Percentiles rank a stretch among this genome's conserved stretches.
Evolutionary conservation across 306 rosid species (phyloP).

Genomic region (Dicorynia guianensis): DNA sequence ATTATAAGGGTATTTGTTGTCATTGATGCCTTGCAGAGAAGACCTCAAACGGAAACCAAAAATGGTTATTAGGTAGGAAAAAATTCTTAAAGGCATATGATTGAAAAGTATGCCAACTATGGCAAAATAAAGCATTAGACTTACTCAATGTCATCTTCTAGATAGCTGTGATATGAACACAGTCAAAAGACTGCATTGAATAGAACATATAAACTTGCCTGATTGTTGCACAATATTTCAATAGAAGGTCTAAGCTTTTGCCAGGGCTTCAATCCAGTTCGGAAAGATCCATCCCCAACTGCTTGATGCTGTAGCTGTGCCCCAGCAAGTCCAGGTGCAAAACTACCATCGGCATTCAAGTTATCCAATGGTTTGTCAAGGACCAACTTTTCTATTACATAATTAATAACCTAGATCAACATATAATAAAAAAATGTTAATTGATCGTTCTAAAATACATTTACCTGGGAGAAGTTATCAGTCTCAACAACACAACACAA

Average conservation of each 20-base stretch:
- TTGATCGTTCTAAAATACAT: background rate
- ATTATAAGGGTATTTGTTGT: constrained; percentile 17
- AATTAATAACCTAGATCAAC: constrained; percentile 71
- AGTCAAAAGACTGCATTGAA: constrained; percentile 1
- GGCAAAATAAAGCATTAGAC: constrained; percentile 4
- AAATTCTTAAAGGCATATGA: constrained; percentile 28
- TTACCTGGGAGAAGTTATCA: background rate
- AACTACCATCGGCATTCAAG: constrained; percentile 65
- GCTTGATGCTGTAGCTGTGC: constrained; percentile 59
- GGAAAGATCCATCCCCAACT: constrained; percentile 82
- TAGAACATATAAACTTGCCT: constrained; percentile 64
- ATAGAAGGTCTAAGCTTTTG: constrained; percentile 89
- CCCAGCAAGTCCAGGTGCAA: constrained; percentile 73
- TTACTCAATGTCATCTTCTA: constrained; percentile 22
- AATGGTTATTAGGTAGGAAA: constrained; percentile 5
- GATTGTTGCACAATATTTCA: constrained; percentile 94
- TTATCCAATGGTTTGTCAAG: constrained; percentile 88
- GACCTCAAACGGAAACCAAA: constrained; percentile 1
- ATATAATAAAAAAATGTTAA: background rate
- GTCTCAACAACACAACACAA: constrained; percentile 9
- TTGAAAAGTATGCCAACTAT: background rate
- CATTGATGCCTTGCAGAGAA: constrained; percentile 7
- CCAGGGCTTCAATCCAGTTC: constrained; percentile 88
- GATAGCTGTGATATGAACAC: constrained; percentile 10
- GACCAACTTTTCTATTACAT: constrained; percentile 92